Evolutionary conservation across 2,329 filamentous ascomycete species (phyloP).

Genomic region (Calonectria crousiana): DNA sequence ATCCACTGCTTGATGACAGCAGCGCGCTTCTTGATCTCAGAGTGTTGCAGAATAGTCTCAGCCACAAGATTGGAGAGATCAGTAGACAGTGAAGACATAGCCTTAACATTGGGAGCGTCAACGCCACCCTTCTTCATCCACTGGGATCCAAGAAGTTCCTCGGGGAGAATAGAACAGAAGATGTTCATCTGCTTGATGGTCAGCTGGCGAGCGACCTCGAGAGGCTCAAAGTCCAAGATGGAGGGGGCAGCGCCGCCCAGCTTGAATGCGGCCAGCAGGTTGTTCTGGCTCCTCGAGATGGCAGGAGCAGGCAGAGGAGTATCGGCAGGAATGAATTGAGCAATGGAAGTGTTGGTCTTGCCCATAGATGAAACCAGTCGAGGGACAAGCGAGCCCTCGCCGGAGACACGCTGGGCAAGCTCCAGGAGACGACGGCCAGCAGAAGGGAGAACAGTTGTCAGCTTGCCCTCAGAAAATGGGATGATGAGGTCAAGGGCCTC

Average conservation of each 20-base stretch:
- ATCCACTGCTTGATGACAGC: slow-evolving; percentile 97
- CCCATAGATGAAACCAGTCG: slow-evolving; percentile 87
- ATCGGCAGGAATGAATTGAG: slow-evolving; percentile 78
- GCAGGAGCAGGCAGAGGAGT: slow-evolving; percentile 76
- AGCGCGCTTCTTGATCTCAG: slow-evolving; percentile 94
- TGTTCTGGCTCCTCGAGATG: slow-evolving; percentile 82
- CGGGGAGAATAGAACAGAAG: slow-evolving; percentile 91
- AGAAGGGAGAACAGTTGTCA: slow-evolving; percentile 76
- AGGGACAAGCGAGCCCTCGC: slow-evolving; percentile 81
- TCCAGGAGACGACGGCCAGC: slow-evolving; percentile 86
- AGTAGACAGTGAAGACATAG: slow-evolving; percentile 92
- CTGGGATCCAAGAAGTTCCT: slow-evolving; percentile 90
- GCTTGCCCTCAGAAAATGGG: slow-evolving; percentile 81
- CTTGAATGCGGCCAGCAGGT: slow-evolving; percentile 80
- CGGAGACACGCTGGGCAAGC: slow-evolving; percentile 81
- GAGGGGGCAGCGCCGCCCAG: slow-evolving; percentile 76
- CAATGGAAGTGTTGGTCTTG: slow-evolving; percentile 84
- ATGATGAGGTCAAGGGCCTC: slow-evolving; percentile 81
- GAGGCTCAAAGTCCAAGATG: slow-evolving; percentile 89
- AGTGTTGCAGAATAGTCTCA: slow-evolving; percentile 87
- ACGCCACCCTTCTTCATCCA: slow-evolving; percentile 91
- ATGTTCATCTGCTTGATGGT: slow-evolving; percentile 92
- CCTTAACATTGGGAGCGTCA: slow-evolving; percentile 88
- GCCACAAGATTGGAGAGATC: slow-evolving; percentile 93
- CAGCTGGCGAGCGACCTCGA: slow-evolving; percentile 92